Percentiles rank a stretch among this genome's conserved stretches.
phyloP scores from a whole-genome alignment of 2,329 filamentous ascomycete genomes.

The Aspergillus sojae region DNA sequence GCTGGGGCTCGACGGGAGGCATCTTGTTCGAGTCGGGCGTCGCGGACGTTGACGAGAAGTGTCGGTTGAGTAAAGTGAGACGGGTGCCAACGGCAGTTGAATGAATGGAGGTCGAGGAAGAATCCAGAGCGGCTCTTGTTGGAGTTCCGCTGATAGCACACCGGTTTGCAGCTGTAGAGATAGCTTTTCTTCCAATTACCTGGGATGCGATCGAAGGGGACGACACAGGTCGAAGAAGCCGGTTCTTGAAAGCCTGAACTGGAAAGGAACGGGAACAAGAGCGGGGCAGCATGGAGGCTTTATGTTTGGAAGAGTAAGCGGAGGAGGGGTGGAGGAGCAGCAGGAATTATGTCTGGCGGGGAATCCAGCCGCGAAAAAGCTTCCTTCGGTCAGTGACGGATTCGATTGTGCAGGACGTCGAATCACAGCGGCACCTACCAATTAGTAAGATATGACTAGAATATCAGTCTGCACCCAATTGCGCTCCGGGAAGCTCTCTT shows the following conservation, averaged over 20 bases:
- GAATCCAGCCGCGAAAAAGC: not conserved
- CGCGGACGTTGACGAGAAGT: conserved; percentile 40
- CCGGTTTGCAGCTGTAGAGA: conserved; percentile 15
- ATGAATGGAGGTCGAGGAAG: conserved; percentile 14
- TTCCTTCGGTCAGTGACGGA: not conserved
- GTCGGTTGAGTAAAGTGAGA: conserved; percentile 44
- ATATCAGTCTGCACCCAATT: not conserved
- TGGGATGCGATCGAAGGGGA: conserved; percentile 3
- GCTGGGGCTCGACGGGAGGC: conserved; percentile 49
- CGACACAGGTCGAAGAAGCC: conserved; percentile 13
- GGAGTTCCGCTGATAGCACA: not conserved
- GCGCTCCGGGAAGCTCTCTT: not conserved
- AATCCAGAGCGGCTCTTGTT: conserved; percentile 27
- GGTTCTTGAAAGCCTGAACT: conserved; percentile 22
- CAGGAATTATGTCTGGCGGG: not conserved
- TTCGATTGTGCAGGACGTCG: not conserved
- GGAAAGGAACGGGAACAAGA: conserved; percentile 20
- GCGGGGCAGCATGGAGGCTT: conserved; percentile 26
- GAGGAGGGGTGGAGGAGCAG: conserved; percentile 1
- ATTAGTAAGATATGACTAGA: not conserved
- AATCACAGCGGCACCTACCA: not conserved
- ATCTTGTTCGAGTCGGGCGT: conserved; percentile 38
- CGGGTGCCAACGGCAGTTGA: conserved; percentile 30
- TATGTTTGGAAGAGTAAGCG: not conserved
- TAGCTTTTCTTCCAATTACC: conserved; percentile 15